phyloP scores from a whole-genome alignment of 1,284 basidiomycete genomes.

The Phellopilus nigrolimitatus region DNA sequence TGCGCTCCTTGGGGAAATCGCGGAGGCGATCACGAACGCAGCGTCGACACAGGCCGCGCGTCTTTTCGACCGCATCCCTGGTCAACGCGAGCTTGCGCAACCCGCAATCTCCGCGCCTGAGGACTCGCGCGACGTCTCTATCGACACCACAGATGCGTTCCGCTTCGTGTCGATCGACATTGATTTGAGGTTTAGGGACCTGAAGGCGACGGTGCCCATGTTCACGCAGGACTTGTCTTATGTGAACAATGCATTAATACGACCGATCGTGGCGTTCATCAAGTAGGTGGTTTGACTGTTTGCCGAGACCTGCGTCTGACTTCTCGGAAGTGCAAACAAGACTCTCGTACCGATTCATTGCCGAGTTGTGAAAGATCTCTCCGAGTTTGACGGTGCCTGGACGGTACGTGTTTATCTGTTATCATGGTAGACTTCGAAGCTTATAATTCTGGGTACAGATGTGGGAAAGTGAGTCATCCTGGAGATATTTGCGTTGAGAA shows the following conservation, averaged over 20 bases:
- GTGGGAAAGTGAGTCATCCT: conserved; percentile 71
- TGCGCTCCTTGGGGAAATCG: conserved; percentile 86
- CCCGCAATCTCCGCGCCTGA: conserved; percentile 76
- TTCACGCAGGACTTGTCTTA: conserved; percentile 87
- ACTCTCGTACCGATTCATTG: conserved; percentile 91
- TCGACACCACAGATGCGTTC: conserved; percentile 37
- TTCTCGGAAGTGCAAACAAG: conserved; percentile 66
- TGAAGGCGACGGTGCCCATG: conserved; percentile 93
- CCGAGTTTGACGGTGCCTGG: conserved; percentile 86
- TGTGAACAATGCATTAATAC: conserved; percentile 89
- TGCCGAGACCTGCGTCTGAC: conserved; percentile 21
- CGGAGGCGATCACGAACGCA: conserved; percentile 68
- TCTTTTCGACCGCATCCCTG: conserved; percentile 73
- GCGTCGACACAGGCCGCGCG: conserved; percentile 42
- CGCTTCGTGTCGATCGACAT: conserved; percentile 81
- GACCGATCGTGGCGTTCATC: conserved; percentile 99
- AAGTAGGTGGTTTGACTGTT: conserved; percentile 54
- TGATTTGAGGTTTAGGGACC: conserved; percentile 91
- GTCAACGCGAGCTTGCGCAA: conserved; percentile 81
- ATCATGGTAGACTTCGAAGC: conserved; percentile 16
- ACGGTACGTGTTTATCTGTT: conserved; percentile 53
- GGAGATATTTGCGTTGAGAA: conserved; percentile 24
- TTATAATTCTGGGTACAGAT: conserved; percentile 43
- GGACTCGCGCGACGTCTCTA: conserved; percentile 27
- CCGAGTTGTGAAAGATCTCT: conserved; percentile 72